Conservation (phyloP, 1,284 basidiomycete species). For the Trichosporon sp. region DNA sequence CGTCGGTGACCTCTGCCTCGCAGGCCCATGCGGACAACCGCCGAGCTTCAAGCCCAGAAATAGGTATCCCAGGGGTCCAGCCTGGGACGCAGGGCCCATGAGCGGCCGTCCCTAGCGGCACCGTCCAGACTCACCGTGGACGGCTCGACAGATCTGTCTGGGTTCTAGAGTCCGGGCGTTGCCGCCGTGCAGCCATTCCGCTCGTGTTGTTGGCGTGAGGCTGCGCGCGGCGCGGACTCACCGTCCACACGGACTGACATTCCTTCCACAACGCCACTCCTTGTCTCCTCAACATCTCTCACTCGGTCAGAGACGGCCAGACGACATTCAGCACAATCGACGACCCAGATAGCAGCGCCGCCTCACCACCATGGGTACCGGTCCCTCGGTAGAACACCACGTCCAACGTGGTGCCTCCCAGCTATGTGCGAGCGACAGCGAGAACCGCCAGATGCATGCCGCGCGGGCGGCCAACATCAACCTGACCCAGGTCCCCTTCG, state of each 20-base stretch:
- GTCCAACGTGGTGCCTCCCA: neutral
- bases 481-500: neutral
- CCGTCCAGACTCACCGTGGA: neutral
- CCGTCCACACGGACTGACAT: neutral
- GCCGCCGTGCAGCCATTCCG: too few relatives aligned
- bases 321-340: neutral
- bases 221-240: neutral
- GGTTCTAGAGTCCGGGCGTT: neutral
- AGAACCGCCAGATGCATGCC: neutral
- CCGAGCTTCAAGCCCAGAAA: neutral
- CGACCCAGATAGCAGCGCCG: neutral
- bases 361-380: neutral
- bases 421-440: neutral
- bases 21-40: neutral
- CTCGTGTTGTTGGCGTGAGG: neutral
- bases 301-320: neutral
- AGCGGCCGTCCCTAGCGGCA: neutral
- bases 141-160: neutral
- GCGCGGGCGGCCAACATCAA: neutral
- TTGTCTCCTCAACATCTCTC: neutral
- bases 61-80: neutral
- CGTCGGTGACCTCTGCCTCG: neutral
- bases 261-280: neutral
- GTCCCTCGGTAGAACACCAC: neutral
- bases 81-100: neutral